Percentiles rank a stretch among this genome's conserved stretches.
Evolutionary conservation across 345 rosid genomes (phyloP).

Genomic region (Arabidopsis thaliana): TAIR10.1 NC_003070.9:10752501-10753000

Average conservation of each 20-base stretch:
- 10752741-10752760: slow-evolving; percentile 63
- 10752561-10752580: slow-evolving; percentile 79
- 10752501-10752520: slow-evolving; percentile 87
- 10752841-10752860: slow-evolving; percentile 92
- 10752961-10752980: slow-evolving; percentile 3
- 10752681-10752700: slow-evolving; percentile 14
- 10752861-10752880: slow-evolving; percentile 77
- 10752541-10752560: slow-evolving; percentile 82
- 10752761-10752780: slow-evolving; percentile 71
- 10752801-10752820: slow-evolving; percentile 92
- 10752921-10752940: slow-evolving; percentile 99
- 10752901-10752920: slow-evolving; percentile 94
- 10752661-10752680: neutral
- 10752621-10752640: slow-evolving; percentile 96
- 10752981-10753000: neutral
- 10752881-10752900: slow-evolving; percentile 59
- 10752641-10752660: slow-evolving; percentile 27
- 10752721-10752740: slow-evolving; percentile 1
- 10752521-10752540: slow-evolving; percentile 89
- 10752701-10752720: neutral
- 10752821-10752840: slow-evolving; percentile 97
- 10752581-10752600: slow-evolving; percentile 73
- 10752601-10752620: slow-evolving; percentile 79
- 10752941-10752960: slow-evolving; percentile 82
- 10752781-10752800: slow-evolving; percentile 78